A percentile compares a stretch with the other conserved stretches of the same genome.
Evolutionary conservation across 768 basidiomycete species (phyloP).

Genomic region (Albatrellus ellisii): DNA sequence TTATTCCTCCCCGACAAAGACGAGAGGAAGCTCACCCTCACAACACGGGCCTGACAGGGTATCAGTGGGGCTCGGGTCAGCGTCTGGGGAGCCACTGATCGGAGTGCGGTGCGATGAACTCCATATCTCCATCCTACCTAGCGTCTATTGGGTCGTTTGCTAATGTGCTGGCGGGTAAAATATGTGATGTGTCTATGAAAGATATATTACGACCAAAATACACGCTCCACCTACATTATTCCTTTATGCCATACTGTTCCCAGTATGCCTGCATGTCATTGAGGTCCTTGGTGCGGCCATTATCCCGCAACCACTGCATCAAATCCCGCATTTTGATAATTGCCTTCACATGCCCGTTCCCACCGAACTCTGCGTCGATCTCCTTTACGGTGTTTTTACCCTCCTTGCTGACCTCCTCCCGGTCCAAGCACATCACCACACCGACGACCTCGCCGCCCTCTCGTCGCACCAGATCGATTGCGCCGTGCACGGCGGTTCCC

Average conservation of each 20-base stretch:
- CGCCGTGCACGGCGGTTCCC: conserved; percentile 76
- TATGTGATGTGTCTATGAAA: too few species aligned
- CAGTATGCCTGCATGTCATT: conserved; percentile 67
- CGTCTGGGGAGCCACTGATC: conserved; percentile 27
- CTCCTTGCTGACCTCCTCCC: conserved; percentile 73
- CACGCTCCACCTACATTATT: conserved; percentile 7
- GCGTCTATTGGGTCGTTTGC: background rate
- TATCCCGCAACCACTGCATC: conserved; percentile 68
- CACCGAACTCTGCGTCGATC: conserved; percentile 58
- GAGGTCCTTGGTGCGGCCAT: conserved; percentile 50
- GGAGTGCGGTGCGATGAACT: background rate
- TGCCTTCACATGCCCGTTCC: conserved; percentile 57
- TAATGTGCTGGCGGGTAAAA: too few species aligned
- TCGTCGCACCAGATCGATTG: conserved; percentile 57
- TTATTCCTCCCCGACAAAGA: conserved; percentile 36
- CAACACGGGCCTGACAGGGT: conserved; percentile 18
- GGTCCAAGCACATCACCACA: conserved; percentile 75
- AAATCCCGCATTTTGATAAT: conserved; percentile 82
- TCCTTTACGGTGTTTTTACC: conserved; percentile 71
- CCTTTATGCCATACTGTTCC: conserved; percentile 55
- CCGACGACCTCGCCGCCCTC: conserved; percentile 79
- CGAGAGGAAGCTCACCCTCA: conserved; percentile 12
- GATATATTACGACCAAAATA: background rate
- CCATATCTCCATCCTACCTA: background rate
- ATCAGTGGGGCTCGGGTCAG: conserved; percentile 43